A percentile compares a stretch with the other conserved stretches of the same genome.
Evolutionary conservation across 495 filamentous ascomycete species (phyloP).

Genomic region (Penicillium lagena): DNA sequence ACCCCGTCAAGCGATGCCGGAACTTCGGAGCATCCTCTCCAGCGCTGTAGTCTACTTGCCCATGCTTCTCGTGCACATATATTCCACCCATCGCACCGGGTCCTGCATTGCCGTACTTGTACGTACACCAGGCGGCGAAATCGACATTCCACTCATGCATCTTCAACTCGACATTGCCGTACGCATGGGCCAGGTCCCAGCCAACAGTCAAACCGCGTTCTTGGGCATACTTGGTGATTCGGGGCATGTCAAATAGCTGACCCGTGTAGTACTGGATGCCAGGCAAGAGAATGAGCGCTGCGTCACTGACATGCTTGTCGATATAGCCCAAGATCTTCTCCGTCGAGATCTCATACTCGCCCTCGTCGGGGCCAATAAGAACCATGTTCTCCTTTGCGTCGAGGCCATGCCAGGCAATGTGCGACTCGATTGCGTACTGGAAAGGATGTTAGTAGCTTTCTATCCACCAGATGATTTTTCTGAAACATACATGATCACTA

Average conservation of each 20-base stretch:
- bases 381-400: constrained; percentile 66
- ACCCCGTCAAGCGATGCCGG: constrained; percentile 63
- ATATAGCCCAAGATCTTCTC: constrained; percentile 71
- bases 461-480: neutral
- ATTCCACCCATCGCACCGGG: constrained; percentile 81
- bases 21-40: constrained; percentile 39
- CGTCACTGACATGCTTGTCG: constrained; percentile 62
- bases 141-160: constrained; percentile 94
- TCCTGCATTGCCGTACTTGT: constrained; percentile 92
- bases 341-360: constrained; percentile 52
- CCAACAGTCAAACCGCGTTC: constrained; percentile 70
- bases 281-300: constrained; percentile 77
- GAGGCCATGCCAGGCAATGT: constrained; percentile 73
- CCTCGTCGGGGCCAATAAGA: constrained; percentile 57
- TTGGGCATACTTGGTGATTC: constrained; percentile 76
- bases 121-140: constrained; percentile 91
- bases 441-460: neutral
- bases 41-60: constrained; percentile 42
- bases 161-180: constrained; percentile 76
- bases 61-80: constrained; percentile 78
- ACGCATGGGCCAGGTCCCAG: constrained; percentile 94
- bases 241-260: constrained; percentile 79
- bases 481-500: constrained; percentile 68
- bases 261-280: constrained; percentile 96
- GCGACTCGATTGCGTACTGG: constrained; percentile 89